Evolutionary conservation across 78 protist genomes (phyloP).

Genomic region (Dictyostelium intermedium): DNA sequence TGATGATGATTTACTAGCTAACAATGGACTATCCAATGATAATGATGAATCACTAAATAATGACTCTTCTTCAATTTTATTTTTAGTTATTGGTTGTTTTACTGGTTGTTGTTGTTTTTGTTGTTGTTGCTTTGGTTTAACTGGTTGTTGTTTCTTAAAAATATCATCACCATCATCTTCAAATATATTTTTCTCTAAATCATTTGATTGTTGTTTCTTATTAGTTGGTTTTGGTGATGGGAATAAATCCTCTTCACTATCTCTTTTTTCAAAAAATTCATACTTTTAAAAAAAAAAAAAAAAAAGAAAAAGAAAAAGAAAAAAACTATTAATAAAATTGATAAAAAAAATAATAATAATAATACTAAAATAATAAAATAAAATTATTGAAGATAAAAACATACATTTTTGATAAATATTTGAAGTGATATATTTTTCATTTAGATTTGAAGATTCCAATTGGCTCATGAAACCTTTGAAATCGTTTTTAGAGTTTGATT

Average conservation of each 20-base stretch:
- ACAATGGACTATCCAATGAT: not conserved
- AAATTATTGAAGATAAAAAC: not conserved
- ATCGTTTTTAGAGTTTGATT: not conserved
- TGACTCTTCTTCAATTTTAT: not conserved
- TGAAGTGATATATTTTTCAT: not conserved
- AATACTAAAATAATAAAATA: too few species aligned
- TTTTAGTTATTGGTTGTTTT: not conserved
- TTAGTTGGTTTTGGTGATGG: not conserved
- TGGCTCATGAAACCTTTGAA: not conserved
- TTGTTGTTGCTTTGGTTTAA: not conserved
- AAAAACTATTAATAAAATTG: not conserved
- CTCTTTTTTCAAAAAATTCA: constrained; percentile 22
- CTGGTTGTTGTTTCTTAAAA: not conserved
- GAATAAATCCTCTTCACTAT: constrained; percentile 13
- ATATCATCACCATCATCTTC: not conserved
- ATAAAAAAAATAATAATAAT: too few species aligned
- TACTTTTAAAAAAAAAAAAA: not conserved
- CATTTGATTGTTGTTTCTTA: not conserved
- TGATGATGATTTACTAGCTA: not conserved
- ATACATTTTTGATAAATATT: constrained; percentile 40
- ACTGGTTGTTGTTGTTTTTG: not conserved
- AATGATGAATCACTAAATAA: not conserved
- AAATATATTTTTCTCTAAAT: not conserved
- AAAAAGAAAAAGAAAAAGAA: not conserved
- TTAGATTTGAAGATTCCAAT: not conserved